Evolutionary conservation across 257 asterid genomes (phyloP).

Genomic region (Przewalskia tangutica): DNA sequence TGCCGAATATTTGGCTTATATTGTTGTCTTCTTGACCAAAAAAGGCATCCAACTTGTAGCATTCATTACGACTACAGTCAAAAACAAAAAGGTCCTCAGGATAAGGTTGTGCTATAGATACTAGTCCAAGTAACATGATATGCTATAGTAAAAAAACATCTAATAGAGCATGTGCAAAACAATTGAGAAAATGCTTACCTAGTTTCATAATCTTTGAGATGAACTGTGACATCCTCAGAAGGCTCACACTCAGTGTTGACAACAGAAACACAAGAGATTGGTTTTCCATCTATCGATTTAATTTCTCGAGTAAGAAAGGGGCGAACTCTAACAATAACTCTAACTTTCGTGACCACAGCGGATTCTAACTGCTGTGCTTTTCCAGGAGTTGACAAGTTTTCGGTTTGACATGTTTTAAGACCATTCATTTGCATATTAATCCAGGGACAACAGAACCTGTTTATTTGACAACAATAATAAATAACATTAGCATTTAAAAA

Average conservation of each 20-base stretch:
- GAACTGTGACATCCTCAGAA: conserved; percentile 50
- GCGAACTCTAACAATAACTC: conserved; percentile 63
- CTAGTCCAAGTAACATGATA: no score
- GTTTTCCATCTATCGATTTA: conserved; percentile 24
- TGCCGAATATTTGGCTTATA: conserved; percentile 44
- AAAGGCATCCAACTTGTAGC: conserved; percentile 65
- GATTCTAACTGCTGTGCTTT: conserved; percentile 14
- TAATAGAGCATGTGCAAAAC: background rate
- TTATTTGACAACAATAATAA: background rate
- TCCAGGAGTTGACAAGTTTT: conserved; percentile 29
- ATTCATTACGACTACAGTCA: conserved; percentile 63
- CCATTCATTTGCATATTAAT: conserved; percentile 11
- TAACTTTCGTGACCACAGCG: conserved; percentile 40
- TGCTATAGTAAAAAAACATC: background rate
- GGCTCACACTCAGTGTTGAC: conserved; percentile 20
- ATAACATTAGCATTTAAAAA: background rate
- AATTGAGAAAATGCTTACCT: conserved; percentile 29
- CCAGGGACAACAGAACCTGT: conserved; percentile 32
- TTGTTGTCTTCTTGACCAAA: conserved; percentile 59
- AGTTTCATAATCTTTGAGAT: conserved; percentile 58
- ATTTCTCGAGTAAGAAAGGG: conserved; percentile 70
- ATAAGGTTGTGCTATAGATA: background rate
- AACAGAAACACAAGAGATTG: conserved; percentile 44
- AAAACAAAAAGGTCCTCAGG: background rate
- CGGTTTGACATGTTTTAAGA: conserved; percentile 13